These are phyloP conservation scores for Trichoderma parareesei DNA, from an alignment of 495 filamentous ascomycete genomes.

Conservation along the genomic window DNA sequence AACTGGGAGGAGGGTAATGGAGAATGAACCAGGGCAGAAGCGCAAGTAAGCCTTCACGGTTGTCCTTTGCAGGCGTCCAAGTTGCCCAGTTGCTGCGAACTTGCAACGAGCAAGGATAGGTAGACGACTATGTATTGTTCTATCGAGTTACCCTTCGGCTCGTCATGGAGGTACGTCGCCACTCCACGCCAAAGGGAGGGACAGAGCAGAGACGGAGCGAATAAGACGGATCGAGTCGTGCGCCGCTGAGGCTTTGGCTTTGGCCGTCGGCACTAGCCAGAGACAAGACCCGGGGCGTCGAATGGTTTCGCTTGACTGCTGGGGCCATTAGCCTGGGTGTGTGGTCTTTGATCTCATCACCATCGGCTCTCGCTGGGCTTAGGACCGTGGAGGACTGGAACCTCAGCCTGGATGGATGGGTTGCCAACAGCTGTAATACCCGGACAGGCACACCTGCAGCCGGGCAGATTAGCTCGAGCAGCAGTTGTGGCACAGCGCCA, in stretches of 20 bases:
- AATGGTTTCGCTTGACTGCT: background rate
- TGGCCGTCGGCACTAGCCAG: too few species aligned
- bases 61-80: background rate
- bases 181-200: background rate
- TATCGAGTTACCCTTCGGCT: background rate
- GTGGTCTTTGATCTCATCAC: background rate
- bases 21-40: background rate
- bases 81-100: background rate
- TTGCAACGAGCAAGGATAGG: background rate
- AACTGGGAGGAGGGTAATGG: background rate
- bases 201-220: background rate
- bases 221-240: background rate
- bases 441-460: background rate
- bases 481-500: background rate
- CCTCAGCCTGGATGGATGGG: background rate
- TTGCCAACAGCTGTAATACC: background rate
- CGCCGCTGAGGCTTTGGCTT: background rate
- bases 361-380: slow-evolving; percentile 6
- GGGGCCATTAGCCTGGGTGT: background rate
- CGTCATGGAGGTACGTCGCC: background rate
- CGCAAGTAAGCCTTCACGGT: background rate
- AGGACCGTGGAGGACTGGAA: background rate
- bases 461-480: background rate
- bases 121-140: background rate
- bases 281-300: too few species aligned